Percentiles rank a stretch among this genome's conserved stretches.
Evolutionary conservation across 192 early-diverging fungal species (phyloP).

Genomic region (Podila horticola): DNA sequence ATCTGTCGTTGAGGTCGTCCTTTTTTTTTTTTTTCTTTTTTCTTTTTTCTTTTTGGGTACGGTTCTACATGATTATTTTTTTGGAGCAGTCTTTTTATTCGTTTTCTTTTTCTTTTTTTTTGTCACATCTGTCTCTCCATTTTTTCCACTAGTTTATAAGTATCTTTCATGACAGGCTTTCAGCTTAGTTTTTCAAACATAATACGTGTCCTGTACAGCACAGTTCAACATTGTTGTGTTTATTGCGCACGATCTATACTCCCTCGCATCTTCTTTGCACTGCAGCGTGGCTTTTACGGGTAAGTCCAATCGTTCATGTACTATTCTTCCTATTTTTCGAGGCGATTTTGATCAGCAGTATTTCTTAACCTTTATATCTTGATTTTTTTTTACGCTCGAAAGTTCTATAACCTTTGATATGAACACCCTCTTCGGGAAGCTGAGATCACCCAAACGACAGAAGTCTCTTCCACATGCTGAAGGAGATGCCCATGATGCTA

Average conservation of each 20-base stretch:
- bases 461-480: too few relatives aligned
- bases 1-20: too few relatives aligned
- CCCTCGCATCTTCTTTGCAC: not conserved
- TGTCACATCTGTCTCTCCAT: not conserved
- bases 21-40: too few relatives aligned
- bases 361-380: too few relatives aligned
- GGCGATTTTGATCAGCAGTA: too few relatives aligned
- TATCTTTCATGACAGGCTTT: not conserved
- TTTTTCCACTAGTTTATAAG: not conserved
- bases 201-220: not conserved
- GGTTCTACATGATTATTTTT: too few relatives aligned
- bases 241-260: slow-evolving; percentile 4
- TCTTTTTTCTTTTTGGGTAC: not conserved
- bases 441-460: too few relatives aligned
- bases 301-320: not conserved
- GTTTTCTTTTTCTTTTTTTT: not conserved
- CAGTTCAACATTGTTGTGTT: not conserved
- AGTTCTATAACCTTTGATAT: too few relatives aligned
- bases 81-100: not conserved
- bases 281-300: not conserved
- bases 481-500: not conserved
- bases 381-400: too few relatives aligned
- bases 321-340: too few relatives aligned
- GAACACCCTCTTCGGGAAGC: too few relatives aligned
- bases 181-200: too few relatives aligned